phyloP scores from a whole-genome alignment of 805 yeast species.

The Barnettozyma californica region DNA sequence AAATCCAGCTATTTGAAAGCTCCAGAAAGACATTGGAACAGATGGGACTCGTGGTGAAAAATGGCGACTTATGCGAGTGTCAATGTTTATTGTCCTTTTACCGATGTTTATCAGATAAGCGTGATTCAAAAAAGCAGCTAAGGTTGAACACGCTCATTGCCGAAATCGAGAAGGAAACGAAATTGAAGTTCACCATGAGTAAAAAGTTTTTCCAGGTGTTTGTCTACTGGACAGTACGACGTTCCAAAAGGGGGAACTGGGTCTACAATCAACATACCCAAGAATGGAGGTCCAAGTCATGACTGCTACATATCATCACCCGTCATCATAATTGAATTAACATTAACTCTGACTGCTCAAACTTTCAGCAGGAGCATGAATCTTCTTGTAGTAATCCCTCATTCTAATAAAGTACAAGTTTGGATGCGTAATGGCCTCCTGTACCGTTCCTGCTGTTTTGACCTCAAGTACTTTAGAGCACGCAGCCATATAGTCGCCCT shows the following conservation, averaged over 20 bases:
- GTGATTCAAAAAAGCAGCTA: background rate
- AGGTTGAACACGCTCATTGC: background rate
- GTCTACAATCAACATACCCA: background rate
- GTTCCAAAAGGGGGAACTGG: background rate
- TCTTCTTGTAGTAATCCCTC: constrained; percentile 44
- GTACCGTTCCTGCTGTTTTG: constrained; percentile 45
- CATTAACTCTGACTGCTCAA: background rate
- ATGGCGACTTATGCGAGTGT: background rate
- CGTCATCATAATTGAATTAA: background rate
- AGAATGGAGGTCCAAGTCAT: background rate
- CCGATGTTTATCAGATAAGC: background rate
- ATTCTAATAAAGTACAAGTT: constrained; percentile 82
- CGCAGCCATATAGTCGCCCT: constrained; percentile 75
- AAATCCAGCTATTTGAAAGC: background rate
- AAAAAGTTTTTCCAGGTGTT: background rate
- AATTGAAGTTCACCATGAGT: background rate
- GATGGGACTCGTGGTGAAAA: background rate
- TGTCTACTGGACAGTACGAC: background rate
- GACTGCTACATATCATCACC: background rate
- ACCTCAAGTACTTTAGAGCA: constrained; percentile 86
- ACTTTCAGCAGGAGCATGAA: constrained; percentile 1
- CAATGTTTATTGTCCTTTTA: background rate
- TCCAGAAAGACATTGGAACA: background rate
- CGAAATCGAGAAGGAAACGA: background rate
- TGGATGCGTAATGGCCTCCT: constrained; percentile 62